Conservation (phyloP, 176 grass and related monocot genomes). For the Cymbopogon citratus region DNA sequence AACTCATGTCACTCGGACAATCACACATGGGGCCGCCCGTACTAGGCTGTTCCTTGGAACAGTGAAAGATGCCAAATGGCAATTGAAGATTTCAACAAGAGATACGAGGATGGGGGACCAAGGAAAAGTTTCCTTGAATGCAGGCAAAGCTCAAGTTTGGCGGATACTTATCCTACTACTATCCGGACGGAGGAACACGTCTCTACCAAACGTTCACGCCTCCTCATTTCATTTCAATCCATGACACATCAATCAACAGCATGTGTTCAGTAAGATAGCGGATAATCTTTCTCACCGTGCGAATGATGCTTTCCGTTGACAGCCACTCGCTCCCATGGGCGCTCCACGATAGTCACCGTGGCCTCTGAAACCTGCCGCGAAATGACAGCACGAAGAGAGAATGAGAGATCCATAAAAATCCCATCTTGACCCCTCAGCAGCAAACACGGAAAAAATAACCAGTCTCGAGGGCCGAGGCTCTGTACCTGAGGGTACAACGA, state of each 20-base stretch:
- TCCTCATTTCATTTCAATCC: neutral
- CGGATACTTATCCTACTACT: neutral
- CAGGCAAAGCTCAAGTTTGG: neutral
- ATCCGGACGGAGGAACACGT: neutral
- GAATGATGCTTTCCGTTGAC: constrained; percentile 72
- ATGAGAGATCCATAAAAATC: neutral
- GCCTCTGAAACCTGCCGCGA: constrained; percentile 58
- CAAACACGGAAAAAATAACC: neutral
- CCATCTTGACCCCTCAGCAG: neutral
- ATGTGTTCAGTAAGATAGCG: neutral
- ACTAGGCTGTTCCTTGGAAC: neutral
- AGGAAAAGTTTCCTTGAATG: neutral
- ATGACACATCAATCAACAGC: neutral
- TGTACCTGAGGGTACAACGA: constrained; percentile 64
- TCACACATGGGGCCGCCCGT: neutral
- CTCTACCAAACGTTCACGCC: neutral
- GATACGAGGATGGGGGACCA: neutral
- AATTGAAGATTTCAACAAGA: neutral
- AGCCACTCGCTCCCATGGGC: constrained; percentile 82
- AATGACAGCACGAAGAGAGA: neutral
- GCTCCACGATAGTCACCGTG: constrained; percentile 64
- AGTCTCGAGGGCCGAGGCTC: neutral
- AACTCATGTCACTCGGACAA: neutral
- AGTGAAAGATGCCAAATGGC: neutral
- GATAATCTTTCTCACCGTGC: constrained; percentile 48